Conservation (phyloP, 2,329 filamentous ascomycete genomes). For the Pestalotiopsis sp. region DNA sequence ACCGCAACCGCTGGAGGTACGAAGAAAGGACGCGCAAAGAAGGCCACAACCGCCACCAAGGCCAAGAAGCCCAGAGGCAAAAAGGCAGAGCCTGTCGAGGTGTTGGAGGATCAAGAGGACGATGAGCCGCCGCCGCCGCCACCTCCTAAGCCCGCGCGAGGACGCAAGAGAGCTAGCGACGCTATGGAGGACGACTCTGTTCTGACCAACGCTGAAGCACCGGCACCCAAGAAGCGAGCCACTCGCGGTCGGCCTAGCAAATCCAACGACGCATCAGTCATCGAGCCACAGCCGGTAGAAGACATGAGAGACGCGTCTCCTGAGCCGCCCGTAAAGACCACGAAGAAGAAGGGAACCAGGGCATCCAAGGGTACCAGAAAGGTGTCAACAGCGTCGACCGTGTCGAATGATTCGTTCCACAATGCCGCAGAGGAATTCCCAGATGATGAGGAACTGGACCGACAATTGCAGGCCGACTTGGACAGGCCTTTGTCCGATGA, state of each 20-base stretch:
- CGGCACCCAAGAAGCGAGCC: conserved; percentile 61
- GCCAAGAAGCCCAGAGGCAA: conserved; percentile 48
- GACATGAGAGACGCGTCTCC: conserved; percentile 38
- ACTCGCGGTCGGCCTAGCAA: conserved; percentile 52
- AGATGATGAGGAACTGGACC: conserved; percentile 67
- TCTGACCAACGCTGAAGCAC: conserved; percentile 44
- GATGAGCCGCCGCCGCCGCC: conserved; percentile 32
- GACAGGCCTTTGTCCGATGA: conserved; percentile 57
- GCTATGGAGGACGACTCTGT: conserved; percentile 51
- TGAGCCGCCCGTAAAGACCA: conserved; percentile 32
- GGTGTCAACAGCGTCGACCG: conserved; percentile 50
- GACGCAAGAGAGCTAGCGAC: conserved; percentile 66
- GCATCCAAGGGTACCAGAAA: conserved; percentile 49
- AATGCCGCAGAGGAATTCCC: conserved; percentile 44
- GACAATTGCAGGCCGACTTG: conserved; percentile 65
- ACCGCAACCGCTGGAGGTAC: conserved; percentile 57
- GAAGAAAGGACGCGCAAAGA: conserved; percentile 55
- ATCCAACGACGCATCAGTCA: conserved; percentile 38
- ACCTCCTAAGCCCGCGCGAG: conserved; percentile 45
- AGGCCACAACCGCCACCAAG: conserved; percentile 49
- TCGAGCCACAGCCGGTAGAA: conserved; percentile 39
- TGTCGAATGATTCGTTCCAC: conserved; percentile 38
- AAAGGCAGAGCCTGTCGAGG: conserved; percentile 56
- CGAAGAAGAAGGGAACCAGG: conserved; percentile 43
- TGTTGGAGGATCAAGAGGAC: conserved; percentile 39